A percentile compares a stretch with the other conserved stretches of the same genome.
Evolutionary conservation across 2,329 filamentous ascomycete species (phyloP).

Genomic region (Fusarium mundagurra): DNA sequence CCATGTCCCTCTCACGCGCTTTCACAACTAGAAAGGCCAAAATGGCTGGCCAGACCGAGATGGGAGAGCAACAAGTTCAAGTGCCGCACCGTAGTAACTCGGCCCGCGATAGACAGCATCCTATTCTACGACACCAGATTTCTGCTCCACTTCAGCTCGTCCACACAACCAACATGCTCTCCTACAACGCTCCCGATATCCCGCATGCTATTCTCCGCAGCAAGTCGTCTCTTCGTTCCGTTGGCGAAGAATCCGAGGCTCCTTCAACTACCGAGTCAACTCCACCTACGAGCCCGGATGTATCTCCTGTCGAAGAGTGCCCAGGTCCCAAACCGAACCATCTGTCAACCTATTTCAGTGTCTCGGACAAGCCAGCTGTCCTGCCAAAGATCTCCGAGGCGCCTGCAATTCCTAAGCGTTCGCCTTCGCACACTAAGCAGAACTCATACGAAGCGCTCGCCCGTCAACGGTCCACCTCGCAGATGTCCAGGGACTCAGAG

Average conservation of each 20-base stretch:
- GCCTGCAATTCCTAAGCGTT: slow-evolving; percentile 75
- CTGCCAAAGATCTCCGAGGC: slow-evolving; percentile 51
- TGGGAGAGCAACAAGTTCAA: slow-evolving; percentile 54
- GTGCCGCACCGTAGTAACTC: slow-evolving; percentile 61
- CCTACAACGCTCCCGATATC: slow-evolving; percentile 92
- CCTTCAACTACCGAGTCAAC: slow-evolving; percentile 65
- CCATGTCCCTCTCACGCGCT: slow-evolving; percentile 71
- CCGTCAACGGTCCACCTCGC: slow-evolving; percentile 70
- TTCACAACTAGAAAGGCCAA: slow-evolving; percentile 76
- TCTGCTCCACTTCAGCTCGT: slow-evolving; percentile 87
- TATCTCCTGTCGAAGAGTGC: slow-evolving; percentile 64
- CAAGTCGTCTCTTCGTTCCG: slow-evolving; percentile 64
- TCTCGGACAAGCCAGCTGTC: slow-evolving; percentile 57
- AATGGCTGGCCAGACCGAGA: slow-evolving; percentile 51
- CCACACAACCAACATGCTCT: slow-evolving; percentile 95
- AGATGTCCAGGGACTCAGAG: slow-evolving; percentile 64
- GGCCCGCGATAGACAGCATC: slow-evolving; percentile 54
- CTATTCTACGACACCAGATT: slow-evolving; percentile 74
- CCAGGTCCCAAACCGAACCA: slow-evolving; percentile 71
- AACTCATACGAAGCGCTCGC: slow-evolving; percentile 78
- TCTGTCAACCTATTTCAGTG: slow-evolving; percentile 72
- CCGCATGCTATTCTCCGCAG: slow-evolving; percentile 56
- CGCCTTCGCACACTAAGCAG: slow-evolving; percentile 89
- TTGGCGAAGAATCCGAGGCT: slow-evolving; percentile 73
- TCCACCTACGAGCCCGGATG: slow-evolving; percentile 75